Percentiles rank a stretch among this genome's conserved stretches.
Evolutionary conservation across 345 rosid species (phyloP).

Genomic region (Acer negundo): DNA sequence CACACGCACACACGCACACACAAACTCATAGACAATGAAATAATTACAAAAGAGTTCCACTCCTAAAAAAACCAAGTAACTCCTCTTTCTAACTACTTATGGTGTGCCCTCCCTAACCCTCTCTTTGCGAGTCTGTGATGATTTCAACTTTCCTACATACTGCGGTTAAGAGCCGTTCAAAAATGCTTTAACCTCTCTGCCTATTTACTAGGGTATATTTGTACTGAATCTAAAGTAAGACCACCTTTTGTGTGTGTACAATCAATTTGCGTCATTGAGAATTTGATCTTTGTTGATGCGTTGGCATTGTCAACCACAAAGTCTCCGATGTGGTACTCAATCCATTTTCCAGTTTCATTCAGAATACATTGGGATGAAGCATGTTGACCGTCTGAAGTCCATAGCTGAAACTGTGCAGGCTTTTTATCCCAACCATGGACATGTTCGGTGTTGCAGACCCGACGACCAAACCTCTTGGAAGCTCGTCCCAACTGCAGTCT

Average conservation of each 20-base stretch:
- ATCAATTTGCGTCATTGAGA: conserved; percentile 94
- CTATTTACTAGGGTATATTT: conserved; percentile 65
- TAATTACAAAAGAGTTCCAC: conserved; percentile 2
- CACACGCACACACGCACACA: background rate
- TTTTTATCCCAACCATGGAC: conserved; percentile 94
- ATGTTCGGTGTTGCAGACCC: conserved; percentile 65
- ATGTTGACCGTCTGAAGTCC: conserved; percentile 84
- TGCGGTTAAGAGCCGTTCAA: conserved; percentile 41
- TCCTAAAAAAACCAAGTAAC: conserved; percentile 3
- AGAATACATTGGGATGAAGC: conserved; percentile 71
- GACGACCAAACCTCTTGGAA: conserved; percentile 66
- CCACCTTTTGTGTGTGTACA: conserved; percentile 99
- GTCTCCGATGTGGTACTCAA: conserved; percentile 79
- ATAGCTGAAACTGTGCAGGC: conserved; percentile 84
- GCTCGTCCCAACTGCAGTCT: conserved; percentile 78
- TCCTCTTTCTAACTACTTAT: background rate
- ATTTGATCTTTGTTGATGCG: conserved; percentile 51
- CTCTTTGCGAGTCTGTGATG: conserved; percentile 11
- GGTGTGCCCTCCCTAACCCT: conserved; percentile 26
- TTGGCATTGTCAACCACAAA: conserved; percentile 51
- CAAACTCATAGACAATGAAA: background rate
- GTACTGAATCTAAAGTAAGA: conserved; percentile 76
- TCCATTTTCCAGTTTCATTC: conserved; percentile 73
- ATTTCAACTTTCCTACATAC: conserved; percentile 8
- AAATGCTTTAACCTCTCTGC: conserved; percentile 61